phyloP scores from a whole-genome alignment of 1,284 basidiomycete species.

The Trametes pubescens region DNA sequence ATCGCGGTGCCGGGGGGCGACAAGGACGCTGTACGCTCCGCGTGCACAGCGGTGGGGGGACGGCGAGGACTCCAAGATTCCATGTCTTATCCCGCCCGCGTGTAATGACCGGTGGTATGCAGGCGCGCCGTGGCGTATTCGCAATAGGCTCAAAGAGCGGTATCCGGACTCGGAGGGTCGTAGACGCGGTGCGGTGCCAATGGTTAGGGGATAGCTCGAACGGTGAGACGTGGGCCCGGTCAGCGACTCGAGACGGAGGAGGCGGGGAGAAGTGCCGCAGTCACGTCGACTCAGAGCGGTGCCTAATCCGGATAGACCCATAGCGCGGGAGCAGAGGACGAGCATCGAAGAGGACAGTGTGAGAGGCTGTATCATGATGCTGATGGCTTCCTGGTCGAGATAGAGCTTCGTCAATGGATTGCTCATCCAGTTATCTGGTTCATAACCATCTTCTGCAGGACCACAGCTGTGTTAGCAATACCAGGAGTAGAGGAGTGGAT shows the following conservation, averaged over 20 bases:
- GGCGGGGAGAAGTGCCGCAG: neutral
- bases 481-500: neutral
- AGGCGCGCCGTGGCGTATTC: neutral
- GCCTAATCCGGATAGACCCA: constrained; percentile 22
- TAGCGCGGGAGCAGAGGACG: constrained; percentile 7
- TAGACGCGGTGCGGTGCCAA: neutral
- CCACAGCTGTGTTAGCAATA: neutral
- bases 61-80: neutral
- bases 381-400: constrained; percentile 24
- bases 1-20: neutral
- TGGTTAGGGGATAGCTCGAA: constrained; percentile 15
- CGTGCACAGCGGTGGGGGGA: too few relatives aligned
- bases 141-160: neutral
- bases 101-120: neutral
- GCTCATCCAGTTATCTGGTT: neutral
- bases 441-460: neutral
- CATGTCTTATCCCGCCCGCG: neutral
- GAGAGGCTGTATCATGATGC: constrained; percentile 31
- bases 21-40: neutral
- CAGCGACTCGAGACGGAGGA: constrained; percentile 2
- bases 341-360: constrained; percentile 12
- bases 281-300: constrained; percentile 8
- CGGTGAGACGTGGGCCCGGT: constrained; percentile 16
- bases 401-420: neutral
- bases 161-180: neutral